phyloP scores from a whole-genome alignment of 148 eudicot genomes.

The Mesembryanthemum crystallinum region DNA sequence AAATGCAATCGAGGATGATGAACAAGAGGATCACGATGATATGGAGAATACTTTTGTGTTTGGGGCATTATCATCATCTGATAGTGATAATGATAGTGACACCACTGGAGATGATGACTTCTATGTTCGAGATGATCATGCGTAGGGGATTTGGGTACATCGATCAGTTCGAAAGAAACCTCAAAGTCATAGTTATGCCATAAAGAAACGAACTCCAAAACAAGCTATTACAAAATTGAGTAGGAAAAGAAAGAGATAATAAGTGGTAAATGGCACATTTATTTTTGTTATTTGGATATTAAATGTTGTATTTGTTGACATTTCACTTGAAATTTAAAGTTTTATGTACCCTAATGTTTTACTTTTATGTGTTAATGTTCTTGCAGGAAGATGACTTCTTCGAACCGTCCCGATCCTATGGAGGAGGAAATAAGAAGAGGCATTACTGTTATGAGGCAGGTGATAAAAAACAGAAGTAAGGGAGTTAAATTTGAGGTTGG shows the following conservation, averaged over 20 bases:
- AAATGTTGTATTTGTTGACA: neutral
- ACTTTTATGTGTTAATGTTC: no score
- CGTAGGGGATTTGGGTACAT: neutral
- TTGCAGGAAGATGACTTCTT: no score
- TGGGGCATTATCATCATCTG: neutral
- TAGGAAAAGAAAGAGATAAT: neutral
- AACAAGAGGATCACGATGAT: neutral
- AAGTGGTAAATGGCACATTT: no score
- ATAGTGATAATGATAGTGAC: neutral
- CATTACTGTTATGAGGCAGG: no score
- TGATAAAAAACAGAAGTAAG: no score
- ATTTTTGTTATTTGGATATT: neutral
- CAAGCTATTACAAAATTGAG: neutral
- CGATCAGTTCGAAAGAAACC: neutral
- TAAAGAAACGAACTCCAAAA: no score
- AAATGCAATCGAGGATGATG: neutral
- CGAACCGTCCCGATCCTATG: no score
- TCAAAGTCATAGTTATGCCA: neutral
- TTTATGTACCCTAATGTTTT: no score
- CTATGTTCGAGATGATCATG: neutral
- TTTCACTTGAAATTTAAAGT: no score
- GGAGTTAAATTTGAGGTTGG: no score
- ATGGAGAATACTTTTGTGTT: neutral
- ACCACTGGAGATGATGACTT: neutral
- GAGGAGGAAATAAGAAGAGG: no score